Evolutionary conservation across 2,329 filamentous ascomycete genomes (phyloP).

Genomic region (Apiospora koreana): DNA sequence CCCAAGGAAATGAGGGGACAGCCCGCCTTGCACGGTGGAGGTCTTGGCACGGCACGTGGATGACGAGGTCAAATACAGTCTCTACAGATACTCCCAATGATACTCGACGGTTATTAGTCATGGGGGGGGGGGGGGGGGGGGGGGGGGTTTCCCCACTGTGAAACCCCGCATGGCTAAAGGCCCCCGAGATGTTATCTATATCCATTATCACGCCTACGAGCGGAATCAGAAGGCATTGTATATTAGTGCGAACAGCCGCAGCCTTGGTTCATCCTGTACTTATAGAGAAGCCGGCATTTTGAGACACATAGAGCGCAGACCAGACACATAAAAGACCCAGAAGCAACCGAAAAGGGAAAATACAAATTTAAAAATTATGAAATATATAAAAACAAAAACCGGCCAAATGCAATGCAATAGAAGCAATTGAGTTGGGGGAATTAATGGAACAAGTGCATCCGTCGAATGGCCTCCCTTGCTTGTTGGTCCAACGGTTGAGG

Average conservation of each 20-base stretch:
- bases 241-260: slow-evolving; percentile 7
- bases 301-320: not conserved
- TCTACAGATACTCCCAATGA: slow-evolving; percentile 11
- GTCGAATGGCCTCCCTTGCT: too few species aligned
- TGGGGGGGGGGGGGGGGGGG: too few species aligned
- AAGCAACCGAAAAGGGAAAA: not conserved
- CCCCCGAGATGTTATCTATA: not conserved
- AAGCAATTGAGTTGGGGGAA: not conserved
- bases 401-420: not conserved
- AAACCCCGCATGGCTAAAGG: not conserved
- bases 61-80: slow-evolving; percentile 11
- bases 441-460: too few species aligned
- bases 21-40: not conserved
- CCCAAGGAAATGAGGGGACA: not conserved
- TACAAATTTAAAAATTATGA: not conserved
- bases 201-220: not conserved
- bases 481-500: not conserved
- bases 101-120: not conserved
- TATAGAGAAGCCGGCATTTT: not conserved
- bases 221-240: slow-evolving; percentile 12
- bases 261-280: slow-evolving; percentile 5
- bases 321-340: not conserved
- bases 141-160: not conserved
- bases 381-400: not conserved
- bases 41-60: not conserved